A percentile compares a stretch with the other conserved stretches of the same genome.
Evolutionary conservation across 306 rosid genomes (phyloP).

Genomic region (Albizia julibrissin): DNA sequence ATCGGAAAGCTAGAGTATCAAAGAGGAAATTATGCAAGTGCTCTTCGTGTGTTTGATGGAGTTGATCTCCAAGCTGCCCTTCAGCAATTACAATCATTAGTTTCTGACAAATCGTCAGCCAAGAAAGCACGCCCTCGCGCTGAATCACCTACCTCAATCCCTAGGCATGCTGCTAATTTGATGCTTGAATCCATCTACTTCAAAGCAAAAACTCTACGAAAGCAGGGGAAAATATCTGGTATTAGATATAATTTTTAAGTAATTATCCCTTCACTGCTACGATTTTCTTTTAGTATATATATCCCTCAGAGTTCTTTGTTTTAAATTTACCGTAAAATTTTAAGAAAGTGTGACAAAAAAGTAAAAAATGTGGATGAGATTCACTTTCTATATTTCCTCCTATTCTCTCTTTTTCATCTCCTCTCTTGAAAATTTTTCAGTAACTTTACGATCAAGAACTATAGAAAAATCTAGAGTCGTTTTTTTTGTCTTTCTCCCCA

Average conservation of each 20-base stretch:
- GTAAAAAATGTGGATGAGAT: background rate
- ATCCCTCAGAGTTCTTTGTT: background rate
- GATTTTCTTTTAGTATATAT: background rate
- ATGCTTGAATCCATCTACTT: conserved; percentile 97
- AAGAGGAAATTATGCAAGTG: conserved; percentile 95
- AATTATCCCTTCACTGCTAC: background rate
- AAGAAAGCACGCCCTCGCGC: conserved; percentile 56
- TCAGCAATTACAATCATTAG: conserved; percentile 76
- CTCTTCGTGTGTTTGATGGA: conserved; percentile 92
- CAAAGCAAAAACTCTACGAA: conserved; percentile 89
- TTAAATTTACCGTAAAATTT: background rate
- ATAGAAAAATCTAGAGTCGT: background rate
- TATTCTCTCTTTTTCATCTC: background rate
- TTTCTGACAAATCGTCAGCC: conserved; percentile 57
- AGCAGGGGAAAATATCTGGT: conserved; percentile 78
- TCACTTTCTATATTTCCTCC: background rate
- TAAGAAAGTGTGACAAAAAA: background rate
- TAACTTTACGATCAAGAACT: background rate
- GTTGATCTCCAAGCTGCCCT: conserved; percentile 92
- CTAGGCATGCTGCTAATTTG: conserved; percentile 89
- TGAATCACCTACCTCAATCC: conserved; percentile 66
- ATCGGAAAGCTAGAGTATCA: conserved; percentile 98
- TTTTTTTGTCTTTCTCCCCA: conserved; percentile 12
- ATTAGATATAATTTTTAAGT: conserved; percentile 11
- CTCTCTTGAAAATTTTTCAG: background rate